Percentiles rank a stretch among this genome's conserved stretches.
phyloP scores from a whole-genome alignment of 2,329 filamentous ascomycete genomes.

The Colletotrichum kahawae region DNA sequence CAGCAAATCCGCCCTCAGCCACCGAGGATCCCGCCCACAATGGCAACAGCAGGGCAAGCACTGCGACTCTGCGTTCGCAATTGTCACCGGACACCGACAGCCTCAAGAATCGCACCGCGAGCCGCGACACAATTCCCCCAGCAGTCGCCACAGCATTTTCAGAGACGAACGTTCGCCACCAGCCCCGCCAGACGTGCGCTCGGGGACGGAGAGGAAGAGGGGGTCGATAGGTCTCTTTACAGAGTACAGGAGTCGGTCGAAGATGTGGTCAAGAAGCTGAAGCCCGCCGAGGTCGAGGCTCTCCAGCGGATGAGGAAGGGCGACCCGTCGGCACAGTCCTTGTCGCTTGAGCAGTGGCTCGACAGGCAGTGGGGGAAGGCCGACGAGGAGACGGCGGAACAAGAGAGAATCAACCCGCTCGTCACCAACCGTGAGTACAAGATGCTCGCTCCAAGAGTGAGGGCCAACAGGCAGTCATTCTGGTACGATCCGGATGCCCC shows the following conservation, averaged over 20 bases:
- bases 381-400: background rate
- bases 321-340: conserved; percentile 27
- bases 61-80: conserved; percentile 37
- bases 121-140: background rate
- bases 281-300: conserved; percentile 19
- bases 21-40: conserved; percentile 24
- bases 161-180: conserved; percentile 33
- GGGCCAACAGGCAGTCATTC: conserved; percentile 43
- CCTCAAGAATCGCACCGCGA: conserved; percentile 14
- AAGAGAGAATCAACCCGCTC: background rate
- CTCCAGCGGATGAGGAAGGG: conserved; percentile 35
- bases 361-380: conserved; percentile 1
- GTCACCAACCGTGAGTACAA: conserved; percentile 23
- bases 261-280: conserved; percentile 17
- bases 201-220: conserved; percentile 25
- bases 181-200: conserved; percentile 28
- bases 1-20: conserved; percentile 1
- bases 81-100: conserved; percentile 33
- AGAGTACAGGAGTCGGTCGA: conserved; percentile 5
- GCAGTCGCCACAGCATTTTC: background rate
- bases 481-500: conserved; percentile 57
- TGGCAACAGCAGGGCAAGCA: conserved; percentile 44
- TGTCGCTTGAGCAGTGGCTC: conserved; percentile 13
- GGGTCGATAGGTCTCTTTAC: conserved; percentile 19
- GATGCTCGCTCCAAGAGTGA: conserved; percentile 24